These are phyloP conservation scores for Clonostachys rosea DNA, from an alignment of 2,329 filamentous ascomycete species.

Conservation along the genomic window DNA sequence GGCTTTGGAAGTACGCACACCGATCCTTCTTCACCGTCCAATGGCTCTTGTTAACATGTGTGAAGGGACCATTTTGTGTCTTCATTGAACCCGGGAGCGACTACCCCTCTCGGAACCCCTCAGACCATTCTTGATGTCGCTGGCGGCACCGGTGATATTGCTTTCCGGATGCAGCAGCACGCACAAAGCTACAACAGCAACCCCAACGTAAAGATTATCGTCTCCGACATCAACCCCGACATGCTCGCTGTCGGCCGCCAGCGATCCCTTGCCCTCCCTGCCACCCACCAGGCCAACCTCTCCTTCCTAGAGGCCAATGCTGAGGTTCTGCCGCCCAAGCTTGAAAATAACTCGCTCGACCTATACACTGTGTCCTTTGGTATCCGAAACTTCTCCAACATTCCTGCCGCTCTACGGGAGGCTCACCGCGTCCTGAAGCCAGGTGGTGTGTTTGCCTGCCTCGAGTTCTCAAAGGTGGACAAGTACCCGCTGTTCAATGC, in stretches of 20 bases:
- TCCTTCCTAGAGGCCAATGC: slow-evolving; percentile 89
- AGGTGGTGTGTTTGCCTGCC: slow-evolving; percentile 90
- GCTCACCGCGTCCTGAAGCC: slow-evolving; percentile 88
- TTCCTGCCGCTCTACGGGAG: slow-evolving; percentile 75
- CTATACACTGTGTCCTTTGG: slow-evolving; percentile 97
- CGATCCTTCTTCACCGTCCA: not conserved
- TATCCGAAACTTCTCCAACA: slow-evolving; percentile 95
- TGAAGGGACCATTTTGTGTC: slow-evolving; percentile 83
- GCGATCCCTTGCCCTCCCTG: slow-evolving; percentile 58
- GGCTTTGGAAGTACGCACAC: slow-evolving; percentile 73
- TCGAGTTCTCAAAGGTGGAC: slow-evolving; percentile 88
- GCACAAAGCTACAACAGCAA: slow-evolving; percentile 75
- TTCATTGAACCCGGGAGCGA: slow-evolving; percentile 76
- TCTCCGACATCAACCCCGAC: slow-evolving; percentile 91
- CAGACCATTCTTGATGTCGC: slow-evolving; percentile 91
- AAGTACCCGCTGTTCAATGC: slow-evolving; percentile 73
- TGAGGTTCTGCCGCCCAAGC: slow-evolving; percentile 59
- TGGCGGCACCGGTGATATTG: slow-evolving; percentile 95
- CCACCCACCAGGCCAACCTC: slow-evolving; percentile 51
- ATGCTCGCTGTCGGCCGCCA: slow-evolving; percentile 90
- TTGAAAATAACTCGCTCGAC: slow-evolving; percentile 73
- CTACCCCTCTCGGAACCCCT: slow-evolving; percentile 33
- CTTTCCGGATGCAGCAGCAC: slow-evolving; percentile 91
- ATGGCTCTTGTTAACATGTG: not conserved
- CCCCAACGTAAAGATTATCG: slow-evolving; percentile 75